Evolutionary conservation across 495 filamentous ascomycete species (phyloP).

Genomic region (Daldinia grandis): DNA sequence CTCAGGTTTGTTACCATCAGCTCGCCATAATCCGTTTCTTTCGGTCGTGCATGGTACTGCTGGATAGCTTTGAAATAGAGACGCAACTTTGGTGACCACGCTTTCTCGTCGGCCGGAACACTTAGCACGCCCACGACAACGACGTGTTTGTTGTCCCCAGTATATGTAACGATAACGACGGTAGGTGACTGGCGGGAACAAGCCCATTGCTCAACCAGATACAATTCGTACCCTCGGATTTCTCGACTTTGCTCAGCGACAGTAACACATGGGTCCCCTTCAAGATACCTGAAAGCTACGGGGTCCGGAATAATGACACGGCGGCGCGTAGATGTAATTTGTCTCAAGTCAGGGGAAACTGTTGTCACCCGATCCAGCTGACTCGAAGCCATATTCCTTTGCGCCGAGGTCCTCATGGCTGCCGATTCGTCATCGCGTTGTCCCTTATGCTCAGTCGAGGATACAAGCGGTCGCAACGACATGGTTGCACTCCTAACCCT

Average conservation of each 20-base stretch:
- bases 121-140: conserved; percentile 83
- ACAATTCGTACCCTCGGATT: conserved; percentile 88
- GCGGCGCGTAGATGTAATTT: conserved; percentile 41
- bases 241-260: conserved; percentile 74
- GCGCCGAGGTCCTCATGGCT: conserved; percentile 21
- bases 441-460: conserved; percentile 37
- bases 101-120: conserved; percentile 80
- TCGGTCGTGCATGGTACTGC: conserved; percentile 81
- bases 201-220: conserved; percentile 97
- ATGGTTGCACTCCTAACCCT: conserved; percentile 40
- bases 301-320: conserved; percentile 77
- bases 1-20: conserved; percentile 95
- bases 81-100: conserved; percentile 79
- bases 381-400: conserved; percentile 9
- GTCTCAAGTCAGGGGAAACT: conserved; percentile 27
- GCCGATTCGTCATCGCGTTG: conserved; percentile 33
- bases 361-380: conserved; percentile 23
- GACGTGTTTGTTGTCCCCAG: conserved; percentile 80
- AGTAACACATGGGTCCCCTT: conserved; percentile 81
- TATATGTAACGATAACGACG: conserved; percentile 92
- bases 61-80: conserved; percentile 88
- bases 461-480: conserved; percentile 44
- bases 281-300: conserved; percentile 82
- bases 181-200: conserved; percentile 91
- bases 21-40: conserved; percentile 82